Percentiles rank a stretch among this genome's conserved stretches.
Conservation (phyloP, 805 yeast genomes). For the Candida ascalaphidarum region DNA sequence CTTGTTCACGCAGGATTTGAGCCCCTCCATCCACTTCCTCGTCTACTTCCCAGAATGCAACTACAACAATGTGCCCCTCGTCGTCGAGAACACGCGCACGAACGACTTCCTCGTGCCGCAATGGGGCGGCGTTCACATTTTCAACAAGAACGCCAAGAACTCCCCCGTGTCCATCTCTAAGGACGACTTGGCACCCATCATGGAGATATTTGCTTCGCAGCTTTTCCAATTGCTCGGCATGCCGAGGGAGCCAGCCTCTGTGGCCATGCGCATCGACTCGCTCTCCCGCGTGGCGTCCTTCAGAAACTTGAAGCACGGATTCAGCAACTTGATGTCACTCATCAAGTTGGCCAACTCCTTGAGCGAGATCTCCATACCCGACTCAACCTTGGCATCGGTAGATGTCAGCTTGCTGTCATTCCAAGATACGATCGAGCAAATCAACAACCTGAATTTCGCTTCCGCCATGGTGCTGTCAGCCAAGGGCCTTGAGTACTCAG, state of each 20-base stretch:
- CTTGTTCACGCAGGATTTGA: slow-evolving; percentile 44
- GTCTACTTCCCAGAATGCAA: slow-evolving; percentile 51
- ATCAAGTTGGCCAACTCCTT: slow-evolving; percentile 59
- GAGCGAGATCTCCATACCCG: slow-evolving; percentile 78
- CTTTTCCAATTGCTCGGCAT: slow-evolving; percentile 67
- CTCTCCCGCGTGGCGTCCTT: slow-evolving; percentile 51
- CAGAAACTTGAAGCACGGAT: slow-evolving; percentile 51
- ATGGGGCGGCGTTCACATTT: slow-evolving; percentile 74
- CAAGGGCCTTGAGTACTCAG: slow-evolving; percentile 51
- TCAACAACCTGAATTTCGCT: slow-evolving; percentile 22
- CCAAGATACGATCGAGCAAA: slow-evolving; percentile 21
- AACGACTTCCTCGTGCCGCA: slow-evolving; percentile 75
- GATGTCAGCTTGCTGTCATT: slow-evolving; percentile 38
- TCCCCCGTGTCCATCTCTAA: slow-evolving; percentile 19
- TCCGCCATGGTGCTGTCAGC: slow-evolving; percentile 32
- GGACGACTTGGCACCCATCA: slow-evolving; percentile 43
- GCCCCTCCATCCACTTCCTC: slow-evolving; percentile 66
- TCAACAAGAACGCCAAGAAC: slow-evolving; percentile 25
- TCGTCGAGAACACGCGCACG: slow-evolving; percentile 37
- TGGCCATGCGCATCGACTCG: slow-evolving; percentile 55
- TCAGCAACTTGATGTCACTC: slow-evolving; percentile 67
- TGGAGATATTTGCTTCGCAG: slow-evolving; percentile 70
- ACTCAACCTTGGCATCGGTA: slow-evolving; percentile 54
- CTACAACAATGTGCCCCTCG: slow-evolving; percentile 37
- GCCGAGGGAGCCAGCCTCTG: slow-evolving; percentile 48